Base-by-base conservation (phyloP, 495 filamentous ascomycete genomes). In the Durotheca rogersii region DNA sequence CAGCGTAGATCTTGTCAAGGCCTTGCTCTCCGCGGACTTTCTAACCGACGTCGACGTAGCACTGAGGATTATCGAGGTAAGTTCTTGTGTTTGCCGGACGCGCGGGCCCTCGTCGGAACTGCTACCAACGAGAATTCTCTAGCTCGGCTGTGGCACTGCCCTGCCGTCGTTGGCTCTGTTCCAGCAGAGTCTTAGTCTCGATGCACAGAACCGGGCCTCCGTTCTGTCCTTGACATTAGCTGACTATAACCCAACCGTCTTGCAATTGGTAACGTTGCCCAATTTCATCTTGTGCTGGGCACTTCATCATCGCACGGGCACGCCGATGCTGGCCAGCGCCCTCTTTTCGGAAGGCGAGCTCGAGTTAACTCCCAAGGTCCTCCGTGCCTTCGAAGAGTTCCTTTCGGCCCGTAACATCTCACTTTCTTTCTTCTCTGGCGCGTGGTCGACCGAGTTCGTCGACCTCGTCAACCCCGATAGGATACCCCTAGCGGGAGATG, bases 81-180 rank as follows among this genome's bases (percentile, higher is more conserved):
- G 78, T 37, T 51, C 32, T 31, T 23, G 41, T n/a, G n/a, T n/a
- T n/a, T n/a, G n/a, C n/a, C 18, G 10, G 37, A 19, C 18, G 39
- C 37, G 30, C 25, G 0, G 2, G 14, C 17, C 14, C 4, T 17
- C 18, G 5, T 12, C n/a, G 15, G 21, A 6, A 16, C 14, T 33
- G 31, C 18, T 40, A 50, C 57, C 56, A 53, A 58, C 48, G 61
- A 32, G 58, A 30, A 32, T 9, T 58, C 53, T 43, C 51, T 51
- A 95, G 88, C 81, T 96, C 23, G 93, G 93, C 12, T 90, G 89
- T 59, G 93, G 93, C 44, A 95, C 92, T 33, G 91, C 89, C 3
- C 71, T 97, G 17, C 93, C 93, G 19, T 86, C 81, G 5, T 73
- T 94, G 18, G 79, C 85, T 3, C 68, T 96, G 5, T 88, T 96